Conservation (phyloP, 2,329 filamentous ascomycete genomes). For the Hortaea sp. region DNA sequence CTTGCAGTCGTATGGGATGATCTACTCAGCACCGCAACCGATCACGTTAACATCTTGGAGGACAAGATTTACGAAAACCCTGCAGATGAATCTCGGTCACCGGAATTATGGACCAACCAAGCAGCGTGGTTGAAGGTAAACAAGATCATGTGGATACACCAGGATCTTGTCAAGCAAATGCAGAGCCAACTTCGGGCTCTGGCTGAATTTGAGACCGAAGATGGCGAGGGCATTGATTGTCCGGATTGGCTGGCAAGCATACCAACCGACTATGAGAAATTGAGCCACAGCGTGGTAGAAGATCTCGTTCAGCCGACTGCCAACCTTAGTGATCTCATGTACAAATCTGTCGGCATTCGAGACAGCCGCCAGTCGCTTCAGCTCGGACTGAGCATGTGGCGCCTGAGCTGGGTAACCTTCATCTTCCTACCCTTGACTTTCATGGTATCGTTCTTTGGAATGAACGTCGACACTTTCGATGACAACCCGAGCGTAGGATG, state of each 20-base stretch:
- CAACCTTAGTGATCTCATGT: slow-evolving; percentile 42
- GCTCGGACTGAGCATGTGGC: slow-evolving; percentile 40
- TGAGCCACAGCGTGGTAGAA: slow-evolving; percentile 39
- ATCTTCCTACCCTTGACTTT: slow-evolving; percentile 57
- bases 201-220: slow-evolving; percentile 12
- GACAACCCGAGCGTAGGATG: slow-evolving; percentile 35
- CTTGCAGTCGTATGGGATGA: slow-evolving; percentile 36
- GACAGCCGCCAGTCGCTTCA: slow-evolving; percentile 41
- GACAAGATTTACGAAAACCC: slow-evolving; percentile 45
- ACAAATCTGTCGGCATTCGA: slow-evolving; percentile 43
- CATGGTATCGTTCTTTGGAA: slow-evolving; percentile 39
- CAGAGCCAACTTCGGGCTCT: slow-evolving; percentile 33
- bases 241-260: slow-evolving; percentile 32
- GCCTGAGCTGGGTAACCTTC: slow-evolving; percentile 60
- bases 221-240: slow-evolving; percentile 6
- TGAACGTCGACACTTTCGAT: slow-evolving; percentile 41
- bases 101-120: slow-evolving; percentile 43
- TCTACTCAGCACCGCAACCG: slow-evolving; percentile 36
- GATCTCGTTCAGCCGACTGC: slow-evolving; percentile 42
- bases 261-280: slow-evolving; percentile 34
- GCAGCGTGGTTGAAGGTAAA: slow-evolving; percentile 43
- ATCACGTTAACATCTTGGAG: slow-evolving; percentile 41
- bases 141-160: slow-evolving; percentile 41
- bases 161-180: slow-evolving; percentile 39
- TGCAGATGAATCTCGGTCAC: slow-evolving; percentile 42